phyloP scores from a whole-genome alignment of 2,329 filamentous ascomycete genomes.

The Bipolaris oryzae region DNA sequence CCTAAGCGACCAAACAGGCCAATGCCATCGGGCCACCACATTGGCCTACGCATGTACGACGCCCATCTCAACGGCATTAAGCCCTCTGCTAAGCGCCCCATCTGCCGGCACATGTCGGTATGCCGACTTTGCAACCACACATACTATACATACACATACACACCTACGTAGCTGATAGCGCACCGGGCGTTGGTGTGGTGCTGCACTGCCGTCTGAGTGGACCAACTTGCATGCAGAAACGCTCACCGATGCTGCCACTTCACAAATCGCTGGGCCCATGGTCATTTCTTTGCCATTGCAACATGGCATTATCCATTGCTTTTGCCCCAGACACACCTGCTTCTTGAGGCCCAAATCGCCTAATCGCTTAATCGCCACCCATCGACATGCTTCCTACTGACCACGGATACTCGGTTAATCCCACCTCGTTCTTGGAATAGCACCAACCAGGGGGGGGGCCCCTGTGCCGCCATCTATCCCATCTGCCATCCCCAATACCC shows the following conservation, averaged over 20 bases:
- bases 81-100: not conserved
- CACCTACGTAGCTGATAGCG: not conserved
- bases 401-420: not conserved
- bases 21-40: slow-evolving; percentile 7
- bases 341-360: not conserved
- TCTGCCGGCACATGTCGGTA: slow-evolving; percentile 20
- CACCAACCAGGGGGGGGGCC: not conserved
- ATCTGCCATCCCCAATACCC: not conserved
- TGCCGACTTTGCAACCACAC: slow-evolving; percentile 22
- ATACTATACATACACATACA: too few species aligned
- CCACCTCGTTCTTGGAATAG: not conserved
- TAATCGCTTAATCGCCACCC: not conserved
- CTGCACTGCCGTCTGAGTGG: not conserved
- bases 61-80: not conserved
- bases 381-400: not conserved
- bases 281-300: not conserved
- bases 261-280: not conserved
- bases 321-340: not conserved
- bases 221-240: not conserved
- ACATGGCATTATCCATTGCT: not conserved
- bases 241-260: not conserved
- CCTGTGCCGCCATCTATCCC: not conserved
- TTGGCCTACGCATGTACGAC: not conserved
- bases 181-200: slow-evolving; percentile 12
- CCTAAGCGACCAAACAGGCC: not conserved